phyloP scores from a whole-genome alignment of 768 basidiomycete species.

The Tricholoma flavovirens region DNA sequence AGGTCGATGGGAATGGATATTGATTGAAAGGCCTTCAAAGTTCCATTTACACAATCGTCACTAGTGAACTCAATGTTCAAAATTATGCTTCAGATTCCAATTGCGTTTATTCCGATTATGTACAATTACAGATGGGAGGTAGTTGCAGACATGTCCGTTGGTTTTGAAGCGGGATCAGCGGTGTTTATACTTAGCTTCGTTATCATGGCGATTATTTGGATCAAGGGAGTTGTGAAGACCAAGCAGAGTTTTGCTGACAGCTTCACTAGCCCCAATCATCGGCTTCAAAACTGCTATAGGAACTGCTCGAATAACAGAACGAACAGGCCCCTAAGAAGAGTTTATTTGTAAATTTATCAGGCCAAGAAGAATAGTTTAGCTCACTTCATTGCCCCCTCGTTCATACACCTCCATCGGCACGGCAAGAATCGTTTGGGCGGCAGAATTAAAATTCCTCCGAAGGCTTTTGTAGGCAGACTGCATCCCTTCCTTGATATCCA shows the following conservation, averaged over 20 bases:
- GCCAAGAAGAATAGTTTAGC: slow-evolving; percentile 16
- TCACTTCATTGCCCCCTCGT: slow-evolving; percentile 82
- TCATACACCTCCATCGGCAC: slow-evolving; percentile 99
- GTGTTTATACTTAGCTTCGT: slow-evolving; percentile 92
- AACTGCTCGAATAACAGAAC: slow-evolving; percentile 92
- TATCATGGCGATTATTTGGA: slow-evolving; percentile 74
- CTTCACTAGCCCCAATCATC: slow-evolving; percentile 97
- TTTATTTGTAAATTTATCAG: background rate
- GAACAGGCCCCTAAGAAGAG: slow-evolving; percentile 71
- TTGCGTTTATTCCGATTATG: slow-evolving; percentile 4
- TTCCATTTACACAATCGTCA: background rate
- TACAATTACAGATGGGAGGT: slow-evolving; percentile 15
- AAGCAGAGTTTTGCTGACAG: slow-evolving; percentile 90
- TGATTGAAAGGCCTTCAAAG: slow-evolving; percentile 37
- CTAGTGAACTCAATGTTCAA: background rate
- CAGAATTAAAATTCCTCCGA: slow-evolving; percentile 80
- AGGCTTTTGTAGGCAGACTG: slow-evolving; percentile 89
- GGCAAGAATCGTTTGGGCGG: slow-evolving; percentile 96
- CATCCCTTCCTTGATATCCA: slow-evolving; percentile 78
- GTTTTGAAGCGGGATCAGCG: slow-evolving; percentile 34
- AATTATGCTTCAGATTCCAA: slow-evolving; percentile 6
- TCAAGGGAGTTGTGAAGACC: slow-evolving; percentile 93
- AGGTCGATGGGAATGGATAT: slow-evolving; percentile 90
- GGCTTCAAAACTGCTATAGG: slow-evolving; percentile 96
- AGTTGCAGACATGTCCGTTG: background rate